A percentile compares a stretch with the other conserved stretches of the same genome.
Conservation (phyloP, 371 early-diverging fungal genomes). For the Dichotomocladium elegans region DNA sequence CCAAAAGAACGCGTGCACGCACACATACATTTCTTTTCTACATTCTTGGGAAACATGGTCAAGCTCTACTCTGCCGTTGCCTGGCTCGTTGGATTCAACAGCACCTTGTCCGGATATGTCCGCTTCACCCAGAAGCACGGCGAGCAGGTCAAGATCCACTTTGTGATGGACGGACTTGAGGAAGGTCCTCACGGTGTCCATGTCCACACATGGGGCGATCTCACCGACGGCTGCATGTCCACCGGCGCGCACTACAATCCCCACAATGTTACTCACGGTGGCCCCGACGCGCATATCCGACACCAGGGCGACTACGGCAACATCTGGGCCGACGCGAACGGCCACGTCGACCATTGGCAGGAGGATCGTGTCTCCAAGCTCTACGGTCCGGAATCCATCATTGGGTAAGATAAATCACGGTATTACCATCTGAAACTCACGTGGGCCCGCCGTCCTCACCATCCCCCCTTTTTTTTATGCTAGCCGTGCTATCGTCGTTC, state of each 20-base stretch:
- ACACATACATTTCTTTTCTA: too few relatives aligned
- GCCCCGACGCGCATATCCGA: conserved; percentile 57
- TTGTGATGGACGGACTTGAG: conserved; percentile 59
- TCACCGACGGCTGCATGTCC: conserved; percentile 74
- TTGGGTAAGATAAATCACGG: conserved; percentile 50
- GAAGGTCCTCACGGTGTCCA: conserved; percentile 88
- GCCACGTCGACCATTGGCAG: conserved; percentile 47
- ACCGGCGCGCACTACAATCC: conserved; percentile 86
- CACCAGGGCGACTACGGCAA: conserved; percentile 92
- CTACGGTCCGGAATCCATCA: conserved; percentile 65
- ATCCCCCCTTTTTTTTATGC: neutral
- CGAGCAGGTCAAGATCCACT: conserved; percentile 52
- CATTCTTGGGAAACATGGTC: too few relatives aligned
- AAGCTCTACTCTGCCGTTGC: conserved; percentile 57
- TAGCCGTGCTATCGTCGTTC: conserved; percentile 80
- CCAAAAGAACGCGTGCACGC: too few relatives aligned
- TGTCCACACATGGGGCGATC: conserved; percentile 76
- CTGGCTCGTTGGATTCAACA: conserved; percentile 41
- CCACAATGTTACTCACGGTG: conserved; percentile 71
- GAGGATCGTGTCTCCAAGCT: conserved; percentile 62
- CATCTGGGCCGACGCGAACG: conserved; percentile 52
- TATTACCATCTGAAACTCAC: neutral
- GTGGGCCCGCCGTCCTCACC: too few relatives aligned
- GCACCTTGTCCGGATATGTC: conserved; percentile 64
- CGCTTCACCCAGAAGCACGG: conserved; percentile 62